Evolutionary conservation across 176 grass and related monocot species (phyloP), one percentile per base, ranked within the genome.

Genomic region (Tillandsia fasciculata): DNA sequence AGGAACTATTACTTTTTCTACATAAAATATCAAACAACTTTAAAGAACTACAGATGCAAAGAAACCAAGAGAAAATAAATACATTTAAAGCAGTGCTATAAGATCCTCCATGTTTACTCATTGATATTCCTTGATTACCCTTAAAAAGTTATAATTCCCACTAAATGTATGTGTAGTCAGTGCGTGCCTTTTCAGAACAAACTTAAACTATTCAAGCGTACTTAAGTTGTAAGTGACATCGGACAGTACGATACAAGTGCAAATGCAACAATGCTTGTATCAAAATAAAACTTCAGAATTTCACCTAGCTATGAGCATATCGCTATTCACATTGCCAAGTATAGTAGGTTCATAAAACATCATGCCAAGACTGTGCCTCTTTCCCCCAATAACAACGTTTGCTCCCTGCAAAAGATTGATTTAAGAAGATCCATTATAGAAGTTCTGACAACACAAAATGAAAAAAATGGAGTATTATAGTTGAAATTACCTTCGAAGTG

Each of bases 311-410:
- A 99, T 73, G 51, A 99, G 87, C 94, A 99, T 99, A 61, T 99
- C 82, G 33, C 66, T 86, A 50, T 80, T 90, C 26, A 93, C 89
- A 48, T 99, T 93, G 11, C 89, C 82, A 69, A 99, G 73, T 66
- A 93, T 77, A 78, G 94, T 99, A 66, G 94, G 94, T 42, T 99
- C 94, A 81, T 99, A 99, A 76, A 93, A 99, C 81, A 86, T 71
- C 84, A 79, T 93, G 51, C 94, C 89, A 2, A 93, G 82, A 47
- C 79, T 93, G 79, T 99, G 94, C 54, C 94, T 90, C 89, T 81
- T 90, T 83, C 94, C 94, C 71, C 94, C 89, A 67, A 87, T 54
- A 66, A 93, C 77, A 70, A 99, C 54, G 67, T 82, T 87, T 79
- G 94, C 89, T 86, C 94, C 84, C 94, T 99, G 74, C 66, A 64